phyloP scores from a whole-genome alignment of 169 alveolate genomes.

The Cystoisospora suis region DNA sequence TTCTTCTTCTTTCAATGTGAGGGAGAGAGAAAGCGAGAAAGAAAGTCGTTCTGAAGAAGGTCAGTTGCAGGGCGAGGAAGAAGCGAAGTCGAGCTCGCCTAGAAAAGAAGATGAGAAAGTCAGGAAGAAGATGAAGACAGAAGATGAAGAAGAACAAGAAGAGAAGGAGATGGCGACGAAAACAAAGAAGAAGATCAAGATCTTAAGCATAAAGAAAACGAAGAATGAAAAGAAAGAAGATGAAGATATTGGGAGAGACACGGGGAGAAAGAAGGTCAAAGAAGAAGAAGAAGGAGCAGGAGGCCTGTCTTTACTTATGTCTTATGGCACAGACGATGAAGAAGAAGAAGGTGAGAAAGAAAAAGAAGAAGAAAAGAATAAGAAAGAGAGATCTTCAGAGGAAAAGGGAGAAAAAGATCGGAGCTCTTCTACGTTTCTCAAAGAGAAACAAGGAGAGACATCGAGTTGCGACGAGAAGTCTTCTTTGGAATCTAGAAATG shows the following conservation, averaged over 20 bases:
- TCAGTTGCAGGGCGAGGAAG: too few species aligned
- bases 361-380: background rate
- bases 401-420: background rate
- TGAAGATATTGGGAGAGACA: background rate
- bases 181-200: slow-evolving; percentile 48
- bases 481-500: too few species aligned
- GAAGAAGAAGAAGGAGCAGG: background rate
- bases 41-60: too few species aligned
- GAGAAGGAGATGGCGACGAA: too few species aligned
- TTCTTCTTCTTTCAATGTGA: too few species aligned
- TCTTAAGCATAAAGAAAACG: background rate
- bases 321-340: slow-evolving; percentile 16
- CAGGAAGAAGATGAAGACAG: too few species aligned
- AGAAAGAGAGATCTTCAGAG: background rate
- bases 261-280: background rate
- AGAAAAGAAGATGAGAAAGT: too few species aligned
- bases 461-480: background rate
- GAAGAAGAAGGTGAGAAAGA: background rate
- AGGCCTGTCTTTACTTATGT: background rate
- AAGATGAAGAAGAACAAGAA: background rate
- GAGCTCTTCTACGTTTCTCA: background rate
- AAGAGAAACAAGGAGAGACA: background rate
- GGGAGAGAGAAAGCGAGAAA: too few species aligned
- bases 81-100: too few species aligned
- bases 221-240: background rate